These are phyloP conservation scores for Aureobasidium zeae DNA, from an alignment of 2,329 filamentous ascomycete genomes.

Conservation along the genomic window DNA sequence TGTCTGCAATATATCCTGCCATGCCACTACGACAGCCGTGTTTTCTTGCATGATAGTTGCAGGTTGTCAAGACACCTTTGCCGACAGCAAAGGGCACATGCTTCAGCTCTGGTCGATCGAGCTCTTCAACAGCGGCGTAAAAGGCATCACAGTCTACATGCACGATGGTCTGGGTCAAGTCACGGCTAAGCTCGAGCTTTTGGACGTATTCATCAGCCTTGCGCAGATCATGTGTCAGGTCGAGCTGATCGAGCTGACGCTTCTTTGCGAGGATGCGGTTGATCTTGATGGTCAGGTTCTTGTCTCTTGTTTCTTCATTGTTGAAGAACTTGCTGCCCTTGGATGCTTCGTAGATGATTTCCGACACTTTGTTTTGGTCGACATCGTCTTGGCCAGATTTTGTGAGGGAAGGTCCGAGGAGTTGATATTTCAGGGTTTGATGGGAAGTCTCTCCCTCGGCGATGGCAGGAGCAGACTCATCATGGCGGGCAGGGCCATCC, in stretches of 20 bases:
- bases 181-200: slow-evolving; percentile 67
- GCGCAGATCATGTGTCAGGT: slow-evolving; percentile 63
- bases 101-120: slow-evolving; percentile 67
- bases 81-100: slow-evolving; percentile 88
- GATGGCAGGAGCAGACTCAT: neutral
- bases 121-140: slow-evolving; percentile 83
- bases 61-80: slow-evolving; percentile 58
- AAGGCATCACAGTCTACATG: slow-evolving; percentile 98
- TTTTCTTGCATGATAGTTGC: slow-evolving; percentile 82
- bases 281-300: slow-evolving; percentile 76
- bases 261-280: slow-evolving; percentile 68
- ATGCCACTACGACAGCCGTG: slow-evolving; percentile 91
- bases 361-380: slow-evolving; percentile 89
- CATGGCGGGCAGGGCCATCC: slow-evolving; percentile 15
- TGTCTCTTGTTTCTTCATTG: slow-evolving; percentile 76
- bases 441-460: slow-evolving; percentile 27
- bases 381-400: slow-evolving; percentile 90
- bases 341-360: slow-evolving; percentile 93
- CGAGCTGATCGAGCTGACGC: slow-evolving; percentile 61
- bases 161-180: slow-evolving; percentile 75
- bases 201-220: slow-evolving; percentile 72
- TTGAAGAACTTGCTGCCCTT: slow-evolving; percentile 96
- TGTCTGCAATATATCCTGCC: slow-evolving; percentile 91
- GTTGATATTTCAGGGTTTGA: slow-evolving; percentile 73
- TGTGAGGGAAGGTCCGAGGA: slow-evolving; percentile 81